Percentiles rank a stretch among this genome's conserved stretches.
These are phyloP conservation scores for Rhynchosporium graminicola DNA, from an alignment of 2,329 filamentous ascomycete genomes.

Conservation along the genomic window DNA sequence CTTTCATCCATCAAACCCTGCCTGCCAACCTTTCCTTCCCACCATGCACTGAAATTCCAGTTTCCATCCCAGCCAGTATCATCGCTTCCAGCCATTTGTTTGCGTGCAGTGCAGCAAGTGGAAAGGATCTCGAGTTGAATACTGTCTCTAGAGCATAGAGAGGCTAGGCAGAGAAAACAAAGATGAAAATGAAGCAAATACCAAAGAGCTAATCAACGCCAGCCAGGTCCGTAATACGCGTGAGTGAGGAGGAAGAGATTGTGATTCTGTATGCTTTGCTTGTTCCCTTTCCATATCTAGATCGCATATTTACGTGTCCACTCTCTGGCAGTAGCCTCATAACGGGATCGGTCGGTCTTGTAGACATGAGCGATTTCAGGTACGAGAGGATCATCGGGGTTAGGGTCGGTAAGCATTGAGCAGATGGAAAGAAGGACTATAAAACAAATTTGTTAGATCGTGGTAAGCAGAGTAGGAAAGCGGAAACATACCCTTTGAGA, in stretches of 20 bases:
- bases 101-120: conserved; percentile 4
- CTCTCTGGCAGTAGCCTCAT: conserved; percentile 94
- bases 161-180: not conserved
- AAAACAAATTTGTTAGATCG: conserved; percentile 14
- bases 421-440: conserved; percentile 96
- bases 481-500: conserved; percentile 80
- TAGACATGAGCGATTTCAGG: conserved; percentile 99
- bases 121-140: not conserved
- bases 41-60: not conserved
- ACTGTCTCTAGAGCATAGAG: not conserved
- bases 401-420: conserved; percentile 99
- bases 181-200: conserved; percentile 1
- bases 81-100: not conserved
- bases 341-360: conserved; percentile 96
- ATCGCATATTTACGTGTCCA: conserved; percentile 99
- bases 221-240: conserved; percentile 10
- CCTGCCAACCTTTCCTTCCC: not conserved
- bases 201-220: conserved; percentile 9
- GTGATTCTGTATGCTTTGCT: conserved; percentile 10
- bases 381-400: conserved; percentile 97
- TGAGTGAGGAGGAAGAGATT: conserved; percentile 3
- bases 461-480: not conserved
- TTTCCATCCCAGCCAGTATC: conserved; percentile 6
- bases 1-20: not conserved
- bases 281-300: conserved; percentile 47